Percentiles rank a stretch among this genome's conserved stretches.
These are phyloP conservation scores for Taphrina pruni DNA, from an alignment of 1,139 yeast species.

Conservation along the genomic window DNA sequence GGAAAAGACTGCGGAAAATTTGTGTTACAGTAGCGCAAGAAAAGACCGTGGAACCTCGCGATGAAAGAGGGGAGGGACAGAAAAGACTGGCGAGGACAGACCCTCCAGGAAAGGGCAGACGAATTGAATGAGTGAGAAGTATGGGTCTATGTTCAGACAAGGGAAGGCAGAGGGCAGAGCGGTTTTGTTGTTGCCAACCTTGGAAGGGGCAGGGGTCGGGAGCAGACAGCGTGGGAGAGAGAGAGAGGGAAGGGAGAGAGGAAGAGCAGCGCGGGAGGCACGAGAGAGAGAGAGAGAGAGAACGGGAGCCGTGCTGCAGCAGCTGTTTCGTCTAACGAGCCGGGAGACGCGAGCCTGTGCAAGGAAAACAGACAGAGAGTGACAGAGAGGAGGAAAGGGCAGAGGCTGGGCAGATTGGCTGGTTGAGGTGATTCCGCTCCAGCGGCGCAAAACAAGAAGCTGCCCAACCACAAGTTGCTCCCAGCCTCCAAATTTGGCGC, in stretches of 20 bases:
- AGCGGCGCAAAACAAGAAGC: too few relatives aligned
- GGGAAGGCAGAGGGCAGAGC: background rate
- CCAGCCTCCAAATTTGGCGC: too few relatives aligned
- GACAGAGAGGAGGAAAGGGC: too few relatives aligned
- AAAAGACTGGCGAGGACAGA: background rate
- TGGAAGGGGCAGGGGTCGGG: background rate
- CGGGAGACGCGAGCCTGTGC: too few relatives aligned
- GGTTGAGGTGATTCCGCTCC: too few relatives aligned
- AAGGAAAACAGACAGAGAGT: too few relatives aligned
- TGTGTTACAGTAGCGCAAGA: constrained; percentile 15
- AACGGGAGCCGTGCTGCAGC: too few relatives aligned
- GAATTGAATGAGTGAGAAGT: constrained; percentile 6
- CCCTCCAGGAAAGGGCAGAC: background rate
- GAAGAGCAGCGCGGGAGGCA: constrained; percentile 1
- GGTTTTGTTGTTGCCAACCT: constrained; percentile 2
- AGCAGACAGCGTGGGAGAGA: background rate
- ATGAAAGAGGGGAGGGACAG: background rate
- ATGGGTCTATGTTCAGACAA: background rate
- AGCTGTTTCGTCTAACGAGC: too few relatives aligned
- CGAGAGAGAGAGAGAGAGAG: constrained; percentile 5
- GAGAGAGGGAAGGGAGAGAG: background rate
- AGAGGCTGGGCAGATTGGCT: too few relatives aligned
- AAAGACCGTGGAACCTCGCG: constrained; percentile 12
- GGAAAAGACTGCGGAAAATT: background rate
- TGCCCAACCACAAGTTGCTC: too few relatives aligned